Percentiles rank a stretch among this genome's conserved stretches.
Evolutionary conservation across 2,329 filamentous ascomycete species (phyloP).

Genomic region (Pseudonectria buxi): DNA sequence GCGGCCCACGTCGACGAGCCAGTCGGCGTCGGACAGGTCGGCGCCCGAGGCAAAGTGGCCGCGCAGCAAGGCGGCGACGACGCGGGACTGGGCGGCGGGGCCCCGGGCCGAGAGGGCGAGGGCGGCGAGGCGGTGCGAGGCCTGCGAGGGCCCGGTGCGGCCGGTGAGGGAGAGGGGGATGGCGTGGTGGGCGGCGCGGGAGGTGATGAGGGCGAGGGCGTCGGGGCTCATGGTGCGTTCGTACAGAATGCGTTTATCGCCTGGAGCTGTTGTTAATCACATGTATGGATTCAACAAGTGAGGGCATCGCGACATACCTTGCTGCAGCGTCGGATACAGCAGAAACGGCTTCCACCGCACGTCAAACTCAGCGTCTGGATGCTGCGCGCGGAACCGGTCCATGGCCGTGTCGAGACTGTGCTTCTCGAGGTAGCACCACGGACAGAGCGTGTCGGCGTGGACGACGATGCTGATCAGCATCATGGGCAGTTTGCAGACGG

Average conservation of each 20-base stretch:
- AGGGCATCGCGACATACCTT: slow-evolving; percentile 12
- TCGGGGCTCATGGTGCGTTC: slow-evolving; percentile 22
- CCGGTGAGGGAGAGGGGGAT: slow-evolving; percentile 37
- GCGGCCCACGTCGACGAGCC: slow-evolving; percentile 30
- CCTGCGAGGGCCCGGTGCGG: slow-evolving; percentile 36
- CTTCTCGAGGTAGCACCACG: slow-evolving; percentile 46
- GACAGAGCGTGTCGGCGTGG: slow-evolving; percentile 44
- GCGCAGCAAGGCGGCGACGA: slow-evolving; percentile 36
- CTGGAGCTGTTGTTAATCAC: no score
- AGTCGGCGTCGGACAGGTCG: slow-evolving; percentile 35
- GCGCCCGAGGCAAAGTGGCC: slow-evolving; percentile 35
- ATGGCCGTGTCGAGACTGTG: slow-evolving; percentile 41
- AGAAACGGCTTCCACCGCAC: slow-evolving; percentile 42
- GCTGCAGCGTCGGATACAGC: slow-evolving; percentile 30
- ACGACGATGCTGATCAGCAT: slow-evolving; percentile 33
- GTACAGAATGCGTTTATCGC: slow-evolving; percentile 33
- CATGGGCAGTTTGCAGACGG: no score
- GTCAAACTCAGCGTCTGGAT: slow-evolving; percentile 40
- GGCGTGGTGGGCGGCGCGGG: slow-evolving; percentile 28
- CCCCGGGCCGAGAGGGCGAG: slow-evolving; percentile 29
- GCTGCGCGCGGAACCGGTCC: slow-evolving; percentile 28
- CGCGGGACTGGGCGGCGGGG: slow-evolving; percentile 28
- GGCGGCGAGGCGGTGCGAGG: slow-evolving; percentile 41
- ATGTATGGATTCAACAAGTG: not conserved
- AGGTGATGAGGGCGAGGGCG: slow-evolving; percentile 21